phyloP scores from a whole-genome alignment of 2,329 filamentous ascomycete genomes.

The Rhinocladiella similis region DNA sequence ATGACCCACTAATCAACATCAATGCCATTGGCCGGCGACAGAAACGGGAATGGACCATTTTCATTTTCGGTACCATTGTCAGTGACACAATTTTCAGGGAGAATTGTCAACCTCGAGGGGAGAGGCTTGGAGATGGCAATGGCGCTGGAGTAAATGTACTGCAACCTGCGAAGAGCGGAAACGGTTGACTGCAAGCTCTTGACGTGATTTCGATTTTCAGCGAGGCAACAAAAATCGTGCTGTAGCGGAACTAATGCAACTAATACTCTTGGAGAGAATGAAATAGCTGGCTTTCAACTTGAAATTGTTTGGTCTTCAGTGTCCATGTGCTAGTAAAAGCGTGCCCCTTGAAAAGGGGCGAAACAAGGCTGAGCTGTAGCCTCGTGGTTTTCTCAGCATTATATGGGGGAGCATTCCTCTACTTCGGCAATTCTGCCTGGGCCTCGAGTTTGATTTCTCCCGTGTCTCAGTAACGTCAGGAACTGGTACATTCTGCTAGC shows the following conservation, averaged over 20 bases:
- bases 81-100: constrained; percentile 10
- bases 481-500: too few species aligned
- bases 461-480: too few species aligned
- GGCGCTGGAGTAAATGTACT: neutral
- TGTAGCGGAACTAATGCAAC: constrained; percentile 12
- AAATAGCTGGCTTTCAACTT: neutral
- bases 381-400: neutral
- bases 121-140: constrained; percentile 10
- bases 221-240: constrained; percentile 11
- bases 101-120: neutral
- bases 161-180: neutral
- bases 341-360: constrained; percentile 5
- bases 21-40: constrained; percentile 4
- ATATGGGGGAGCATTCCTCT: neutral
- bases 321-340: neutral
- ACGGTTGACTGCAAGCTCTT: neutral
- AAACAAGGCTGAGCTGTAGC: constrained; percentile 11
- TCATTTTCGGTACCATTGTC: constrained; percentile 7
- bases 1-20: constrained; percentile 23
- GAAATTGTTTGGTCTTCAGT: too few species aligned
- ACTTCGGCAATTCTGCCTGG: constrained; percentile 9
- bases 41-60: neutral
- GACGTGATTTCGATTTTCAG: neutral
- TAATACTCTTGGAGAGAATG: constrained; percentile 9
- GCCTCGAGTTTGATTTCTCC: neutral